Percentiles rank a stretch among this genome's conserved stretches.
These are phyloP conservation scores for Leucaena leucocephala DNA, from an alignment of 306 rosid genomes.

Conservation along the genomic window DNA sequence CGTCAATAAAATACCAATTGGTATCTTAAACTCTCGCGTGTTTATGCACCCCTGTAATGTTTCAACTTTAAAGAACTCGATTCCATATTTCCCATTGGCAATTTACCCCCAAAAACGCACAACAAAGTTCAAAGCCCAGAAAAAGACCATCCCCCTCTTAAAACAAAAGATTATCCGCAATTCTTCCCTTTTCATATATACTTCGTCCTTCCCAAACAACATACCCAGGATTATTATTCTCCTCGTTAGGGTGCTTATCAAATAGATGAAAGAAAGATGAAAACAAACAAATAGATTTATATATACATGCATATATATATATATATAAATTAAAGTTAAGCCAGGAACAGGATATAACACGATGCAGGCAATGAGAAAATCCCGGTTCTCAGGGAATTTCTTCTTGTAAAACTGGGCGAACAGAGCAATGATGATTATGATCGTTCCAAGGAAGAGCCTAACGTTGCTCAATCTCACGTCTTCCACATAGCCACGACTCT, in stretches of 20 bases:
- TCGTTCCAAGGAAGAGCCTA: conserved; percentile 60
- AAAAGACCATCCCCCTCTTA: not conserved
- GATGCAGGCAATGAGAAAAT: conserved; percentile 81
- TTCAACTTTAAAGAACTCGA: conserved; percentile 1
- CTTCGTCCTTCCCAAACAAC: not conserved
- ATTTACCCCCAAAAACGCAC: not conserved
- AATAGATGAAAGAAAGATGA: not conserved
- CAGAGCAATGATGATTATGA: conserved; percentile 77
- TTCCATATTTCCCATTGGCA: not conserved
- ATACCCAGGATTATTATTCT: not conserved
- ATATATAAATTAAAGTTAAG: too few species aligned
- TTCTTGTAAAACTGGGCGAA: conserved; percentile 92
- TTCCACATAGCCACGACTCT: conserved; percentile 73
- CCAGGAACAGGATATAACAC: conserved; percentile 69
- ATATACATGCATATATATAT: too few species aligned
- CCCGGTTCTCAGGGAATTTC: conserved; percentile 87
- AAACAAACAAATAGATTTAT: not conserved
- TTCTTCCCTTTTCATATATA: not conserved
- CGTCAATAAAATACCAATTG: conserved; percentile 10
- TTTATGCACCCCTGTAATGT: conserved; percentile 25
- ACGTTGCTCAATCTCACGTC: conserved; percentile 88
- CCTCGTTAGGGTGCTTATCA: not conserved
- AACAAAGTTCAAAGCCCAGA: not conserved
- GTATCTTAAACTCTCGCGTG: not conserved
- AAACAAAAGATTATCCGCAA: not conserved